Evolutionary conservation across 2,329 filamentous ascomycete genomes (phyloP), one percentile per base, ranked within the genome.

Genomic region (Xylariaceae sp.): DNA sequence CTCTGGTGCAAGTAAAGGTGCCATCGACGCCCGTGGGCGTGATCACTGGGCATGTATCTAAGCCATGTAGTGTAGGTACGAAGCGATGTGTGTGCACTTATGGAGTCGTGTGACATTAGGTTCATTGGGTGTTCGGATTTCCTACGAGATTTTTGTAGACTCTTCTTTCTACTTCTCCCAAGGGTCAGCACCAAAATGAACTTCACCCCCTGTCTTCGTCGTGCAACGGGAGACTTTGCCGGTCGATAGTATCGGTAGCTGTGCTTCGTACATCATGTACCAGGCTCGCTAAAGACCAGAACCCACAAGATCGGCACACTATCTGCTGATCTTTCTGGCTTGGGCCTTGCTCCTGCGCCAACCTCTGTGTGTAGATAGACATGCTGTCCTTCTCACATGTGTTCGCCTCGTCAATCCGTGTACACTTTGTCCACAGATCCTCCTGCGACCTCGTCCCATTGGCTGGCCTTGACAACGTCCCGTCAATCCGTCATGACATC

Each of bases 151-250:
- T 30, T 30, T 30, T 4, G 37, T 42, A 42, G 37, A 9, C 42
- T 11, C 42, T 15, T 45, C 42, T 45, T n/a, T 13, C 42, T 45
- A 3, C 42, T 45, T 42, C 37, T 42, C 37, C 37, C 39, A 39
- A 23, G 9, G 49, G 49, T 11, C 30, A 57, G 34, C 45, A 55
- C 47, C 51, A 57, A 51, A 56, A 45, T 56, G 53, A 45, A 45
- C 10, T 45, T 13, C 47, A 45, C 53, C 63, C 63, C 64, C 55
- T 63, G 61, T 55, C 56, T 30, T 53, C 13, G 52, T 58, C 47
- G 57, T 56, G 49, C 57, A 51, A 65, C 61, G 63, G 64, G 61
- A 58, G 52, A 62, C 44, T 11, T 62, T 60, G 63, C 63, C 63
- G 61, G 63, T 63, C 61, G 62, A 64, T 64, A 64, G 61, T 61